A percentile compares a stretch with the other conserved stretches of the same genome.
Conservation (phyloP, 768 basidiomycete genomes). For the Amylocystis lapponica region DNA sequence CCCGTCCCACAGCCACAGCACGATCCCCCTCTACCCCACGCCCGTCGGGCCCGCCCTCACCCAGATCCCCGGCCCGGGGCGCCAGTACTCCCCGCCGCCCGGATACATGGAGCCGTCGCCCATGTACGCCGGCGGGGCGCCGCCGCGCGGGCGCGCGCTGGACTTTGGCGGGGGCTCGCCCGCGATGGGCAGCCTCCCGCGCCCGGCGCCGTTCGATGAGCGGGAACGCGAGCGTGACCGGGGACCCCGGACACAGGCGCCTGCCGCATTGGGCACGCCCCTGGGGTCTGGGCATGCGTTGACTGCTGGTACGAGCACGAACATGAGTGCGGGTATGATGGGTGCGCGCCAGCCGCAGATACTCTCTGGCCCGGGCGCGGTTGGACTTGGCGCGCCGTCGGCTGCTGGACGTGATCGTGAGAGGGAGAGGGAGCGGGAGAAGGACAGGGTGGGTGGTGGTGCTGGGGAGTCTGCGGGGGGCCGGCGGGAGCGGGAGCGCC, state of each 20-base stretch:
- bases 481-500: slow-evolving; percentile 13
- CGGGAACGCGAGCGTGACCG: slow-evolving; percentile 6
- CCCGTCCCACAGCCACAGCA: slow-evolving; percentile 13
- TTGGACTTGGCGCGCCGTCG: not conserved
- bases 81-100: slow-evolving; percentile 6
- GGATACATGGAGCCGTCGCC: slow-evolving; percentile 25
- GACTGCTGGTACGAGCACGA: slow-evolving; percentile 3
- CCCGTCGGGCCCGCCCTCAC: slow-evolving; percentile 16
- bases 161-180: slow-evolving; percentile 17
- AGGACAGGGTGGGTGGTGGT: slow-evolving; percentile 4
- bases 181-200: slow-evolving; percentile 28
- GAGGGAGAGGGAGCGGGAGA: slow-evolving; percentile 20
- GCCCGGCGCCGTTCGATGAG: slow-evolving; percentile 11
- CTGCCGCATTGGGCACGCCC: slow-evolving; percentile 1
- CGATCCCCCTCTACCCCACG: slow-evolving; percentile 19
- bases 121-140: slow-evolving; percentile 21
- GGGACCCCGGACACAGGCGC: not conserved
- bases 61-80: slow-evolving; percentile 8
- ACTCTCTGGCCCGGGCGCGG: slow-evolving; percentile 11
- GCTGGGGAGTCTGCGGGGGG: slow-evolving; percentile 6
- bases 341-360: slow-evolving; percentile 9
- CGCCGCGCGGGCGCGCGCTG: slow-evolving; percentile 8
- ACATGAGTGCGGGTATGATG: not conserved
- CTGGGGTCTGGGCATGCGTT: slow-evolving; percentile 9
- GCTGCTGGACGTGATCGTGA: slow-evolving; percentile 12